These are phyloP conservation scores for Cymbopogon flexuosus DNA, from an alignment of 202 grass and related monocot species.

Conservation along the genomic window DNA sequence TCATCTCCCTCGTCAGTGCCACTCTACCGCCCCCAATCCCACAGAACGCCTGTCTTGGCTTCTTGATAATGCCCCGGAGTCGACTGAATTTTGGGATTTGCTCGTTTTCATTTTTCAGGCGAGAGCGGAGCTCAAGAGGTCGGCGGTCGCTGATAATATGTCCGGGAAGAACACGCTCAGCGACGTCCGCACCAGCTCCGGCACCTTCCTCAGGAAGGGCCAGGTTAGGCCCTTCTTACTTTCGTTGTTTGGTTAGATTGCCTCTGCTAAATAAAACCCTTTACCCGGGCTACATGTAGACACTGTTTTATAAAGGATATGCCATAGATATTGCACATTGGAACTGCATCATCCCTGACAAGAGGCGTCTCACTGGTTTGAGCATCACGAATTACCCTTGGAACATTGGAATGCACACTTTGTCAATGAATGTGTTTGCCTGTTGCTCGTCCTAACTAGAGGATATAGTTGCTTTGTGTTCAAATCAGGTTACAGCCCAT, in stretches of 20 bases:
- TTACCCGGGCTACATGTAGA: neutral
- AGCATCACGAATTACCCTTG: neutral
- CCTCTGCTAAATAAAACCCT: neutral
- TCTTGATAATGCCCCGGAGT: neutral
- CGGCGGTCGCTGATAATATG: conserved; percentile 72
- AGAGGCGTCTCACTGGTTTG: neutral
- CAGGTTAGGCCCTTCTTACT: conserved; percentile 48
- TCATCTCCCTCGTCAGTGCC: conserved; percentile 67
- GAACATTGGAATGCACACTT: neutral
- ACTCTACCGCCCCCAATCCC: neutral
- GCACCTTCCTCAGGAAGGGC: conserved; percentile 69
- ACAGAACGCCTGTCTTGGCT: neutral
- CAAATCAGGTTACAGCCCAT: too few relatives aligned
- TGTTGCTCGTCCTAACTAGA: neutral
- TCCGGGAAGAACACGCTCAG: conserved; percentile 76
- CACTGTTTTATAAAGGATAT: neutral
- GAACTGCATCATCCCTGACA: neutral
- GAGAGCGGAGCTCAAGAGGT: conserved; percentile 79
- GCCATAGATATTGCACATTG: neutral
- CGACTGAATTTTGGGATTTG: neutral
- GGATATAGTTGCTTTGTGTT: neutral
- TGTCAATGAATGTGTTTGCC: neutral
- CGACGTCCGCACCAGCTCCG: conserved; percentile 71
- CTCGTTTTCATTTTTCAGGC: conserved; percentile 47
- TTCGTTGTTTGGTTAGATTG: neutral